These are phyloP conservation scores for Phytophthora macrochlamydospora DNA, from an alignment of 352 stramenopile genomes.

Conservation along the genomic window DNA sequence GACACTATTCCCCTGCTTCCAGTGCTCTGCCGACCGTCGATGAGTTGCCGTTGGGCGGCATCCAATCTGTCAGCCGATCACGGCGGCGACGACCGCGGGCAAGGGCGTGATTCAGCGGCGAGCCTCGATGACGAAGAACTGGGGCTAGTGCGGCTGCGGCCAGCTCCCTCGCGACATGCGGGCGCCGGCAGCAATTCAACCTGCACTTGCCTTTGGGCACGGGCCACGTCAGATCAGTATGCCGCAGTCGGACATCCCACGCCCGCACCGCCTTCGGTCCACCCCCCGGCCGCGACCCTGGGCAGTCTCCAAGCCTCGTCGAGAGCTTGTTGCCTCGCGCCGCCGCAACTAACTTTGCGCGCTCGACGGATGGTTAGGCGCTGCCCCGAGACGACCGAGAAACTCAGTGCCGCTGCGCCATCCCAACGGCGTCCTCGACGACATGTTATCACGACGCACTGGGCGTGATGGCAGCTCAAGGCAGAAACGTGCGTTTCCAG, in stretches of 20 bases:
- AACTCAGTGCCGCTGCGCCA: too few species aligned
- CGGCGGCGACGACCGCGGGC: background rate
- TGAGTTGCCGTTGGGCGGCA: background rate
- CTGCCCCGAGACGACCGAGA: too few species aligned
- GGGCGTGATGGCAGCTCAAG: background rate
- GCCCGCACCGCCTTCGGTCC: background rate
- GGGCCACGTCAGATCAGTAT: background rate
- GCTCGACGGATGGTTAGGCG: background rate
- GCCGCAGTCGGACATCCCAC: slow-evolving; percentile 1
- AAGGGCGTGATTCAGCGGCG: slow-evolving; percentile 1
- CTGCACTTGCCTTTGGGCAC: slow-evolving; percentile 1
- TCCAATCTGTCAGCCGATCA: background rate
- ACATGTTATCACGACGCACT: background rate
- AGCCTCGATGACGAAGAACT: too few species aligned
- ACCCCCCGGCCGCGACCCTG: background rate
- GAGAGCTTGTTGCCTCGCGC: background rate
- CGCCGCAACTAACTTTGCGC: slow-evolving; percentile 12
- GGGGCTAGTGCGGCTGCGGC: too few species aligned
- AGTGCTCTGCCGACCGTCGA: background rate
- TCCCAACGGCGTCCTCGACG: background rate
- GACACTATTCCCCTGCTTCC: background rate
- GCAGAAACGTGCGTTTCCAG: background rate
- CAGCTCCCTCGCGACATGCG: slow-evolving; percentile 37
- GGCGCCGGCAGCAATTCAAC: slow-evolving; percentile 17
- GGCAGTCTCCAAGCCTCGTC: too few species aligned